These are phyloP conservation scores for Castanopsis chinensis DNA, from an alignment of 306 rosid genomes.

Conservation along the genomic window DNA sequence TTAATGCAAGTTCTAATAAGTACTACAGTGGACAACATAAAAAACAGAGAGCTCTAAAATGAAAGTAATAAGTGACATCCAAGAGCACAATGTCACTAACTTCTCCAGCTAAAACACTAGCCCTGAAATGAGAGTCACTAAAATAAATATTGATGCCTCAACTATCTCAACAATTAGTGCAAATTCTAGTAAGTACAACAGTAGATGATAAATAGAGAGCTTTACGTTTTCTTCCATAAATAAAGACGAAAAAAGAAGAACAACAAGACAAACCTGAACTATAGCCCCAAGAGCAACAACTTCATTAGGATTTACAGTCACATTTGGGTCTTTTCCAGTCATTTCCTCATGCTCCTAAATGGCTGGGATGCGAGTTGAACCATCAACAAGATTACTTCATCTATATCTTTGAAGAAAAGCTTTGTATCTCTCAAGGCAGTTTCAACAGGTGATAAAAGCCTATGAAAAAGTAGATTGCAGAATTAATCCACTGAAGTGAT, in stretches of 20 bases:
- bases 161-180: slow-evolving; percentile 7
- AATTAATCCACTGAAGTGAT: background rate
- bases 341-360: slow-evolving; percentile 83
- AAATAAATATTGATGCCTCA: no score
- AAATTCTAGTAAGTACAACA: no score
- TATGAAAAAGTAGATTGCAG: slow-evolving; percentile 17
- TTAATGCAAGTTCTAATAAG: no score
- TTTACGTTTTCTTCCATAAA: no score
- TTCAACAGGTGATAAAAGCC: slow-evolving; percentile 80
- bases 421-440: slow-evolving; percentile 93
- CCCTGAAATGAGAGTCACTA: no score
- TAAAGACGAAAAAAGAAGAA: background rate
- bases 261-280: slow-evolving; percentile 55
- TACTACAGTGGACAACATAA: no score
- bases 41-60: no score
- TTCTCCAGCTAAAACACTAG: slow-evolving; percentile 71
- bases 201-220: no score
- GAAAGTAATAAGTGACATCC: slow-evolving; percentile 47
- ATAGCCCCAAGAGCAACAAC: slow-evolving; percentile 97
- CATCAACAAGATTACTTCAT: slow-evolving; percentile 72
- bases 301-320: slow-evolving; percentile 88
- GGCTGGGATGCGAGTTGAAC: slow-evolving; percentile 89
- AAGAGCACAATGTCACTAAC: slow-evolving; percentile 86
- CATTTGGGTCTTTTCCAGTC: slow-evolving; percentile 89
- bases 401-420: slow-evolving; percentile 57